Evolutionary conservation across 2,329 filamentous ascomycete species (phyloP).

Genomic region (Beauveria medogensis): DNA sequence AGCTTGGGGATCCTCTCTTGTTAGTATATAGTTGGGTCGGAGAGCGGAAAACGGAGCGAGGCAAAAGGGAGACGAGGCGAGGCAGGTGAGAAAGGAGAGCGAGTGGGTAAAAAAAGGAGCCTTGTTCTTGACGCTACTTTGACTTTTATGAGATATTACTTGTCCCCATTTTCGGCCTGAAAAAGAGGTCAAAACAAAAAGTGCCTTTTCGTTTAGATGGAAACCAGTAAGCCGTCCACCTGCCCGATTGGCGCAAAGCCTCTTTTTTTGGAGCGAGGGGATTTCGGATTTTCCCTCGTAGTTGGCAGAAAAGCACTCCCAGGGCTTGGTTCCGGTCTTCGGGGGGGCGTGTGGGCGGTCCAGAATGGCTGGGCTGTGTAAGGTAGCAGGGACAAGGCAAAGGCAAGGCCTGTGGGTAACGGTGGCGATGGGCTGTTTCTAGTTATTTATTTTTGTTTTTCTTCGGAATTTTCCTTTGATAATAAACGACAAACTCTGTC

Average conservation of each 20-base stretch:
- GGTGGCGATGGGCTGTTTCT: too few species aligned
- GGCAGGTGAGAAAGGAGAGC: neutral
- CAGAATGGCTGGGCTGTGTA: too few species aligned
- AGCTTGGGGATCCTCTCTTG: slow-evolving; percentile 1
- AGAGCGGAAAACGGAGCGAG: neutral
- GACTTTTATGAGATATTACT: too few species aligned
- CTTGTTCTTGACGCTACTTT: too few species aligned
- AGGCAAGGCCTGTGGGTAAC: too few species aligned
- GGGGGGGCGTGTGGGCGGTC: neutral
- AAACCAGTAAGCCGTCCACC: neutral
- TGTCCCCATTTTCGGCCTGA: neutral
- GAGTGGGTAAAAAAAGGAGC: too few species aligned
- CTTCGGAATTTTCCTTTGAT: too few species aligned
- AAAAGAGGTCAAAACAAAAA: neutral
- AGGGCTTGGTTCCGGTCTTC: neutral
- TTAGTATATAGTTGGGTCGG: neutral
- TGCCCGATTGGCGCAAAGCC: slow-evolving; percentile 6
- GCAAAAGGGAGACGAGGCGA: neutral
- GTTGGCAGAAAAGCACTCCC: neutral
- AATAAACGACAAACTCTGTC: neutral
- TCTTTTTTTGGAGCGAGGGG: neutral
- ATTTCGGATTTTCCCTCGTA: neutral
- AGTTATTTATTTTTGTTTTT: too few species aligned
- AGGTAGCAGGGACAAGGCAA: too few species aligned
- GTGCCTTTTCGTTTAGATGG: neutral